These are phyloP conservation scores for Hericium rajendrae DNA, from an alignment of 768 basidiomycete species.

Conservation along the genomic window DNA sequence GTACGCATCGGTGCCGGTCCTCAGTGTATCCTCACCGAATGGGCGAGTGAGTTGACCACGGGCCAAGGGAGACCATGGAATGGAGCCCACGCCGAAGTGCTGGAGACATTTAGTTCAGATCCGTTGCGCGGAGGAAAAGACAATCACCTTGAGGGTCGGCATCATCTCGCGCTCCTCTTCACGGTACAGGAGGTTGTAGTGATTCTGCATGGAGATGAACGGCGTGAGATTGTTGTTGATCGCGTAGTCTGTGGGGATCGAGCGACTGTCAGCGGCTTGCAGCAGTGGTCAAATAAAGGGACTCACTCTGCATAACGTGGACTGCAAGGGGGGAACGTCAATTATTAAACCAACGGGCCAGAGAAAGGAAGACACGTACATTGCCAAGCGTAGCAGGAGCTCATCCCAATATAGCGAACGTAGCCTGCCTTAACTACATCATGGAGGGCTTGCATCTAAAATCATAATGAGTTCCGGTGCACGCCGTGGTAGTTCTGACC, in stretches of 20 bases:
- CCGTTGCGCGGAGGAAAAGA: not conserved
- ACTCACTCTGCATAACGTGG: slow-evolving; percentile 1
- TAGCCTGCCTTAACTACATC: slow-evolving; percentile 30
- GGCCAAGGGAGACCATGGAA: slow-evolving; percentile 1
- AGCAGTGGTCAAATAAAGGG: not conserved
- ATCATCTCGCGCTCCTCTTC: slow-evolving; percentile 29
- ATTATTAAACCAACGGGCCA: not conserved
- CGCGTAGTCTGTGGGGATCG: slow-evolving; percentile 21
- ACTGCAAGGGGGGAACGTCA: not conserved
- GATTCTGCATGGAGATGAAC: slow-evolving; percentile 34
- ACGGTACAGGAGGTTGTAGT: slow-evolving; percentile 26
- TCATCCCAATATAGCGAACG: slow-evolving; percentile 26
- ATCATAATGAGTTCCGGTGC: not conserved
- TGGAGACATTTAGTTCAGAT: not conserved
- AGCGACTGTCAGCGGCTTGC: not conserved
- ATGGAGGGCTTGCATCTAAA: slow-evolving; percentile 29
- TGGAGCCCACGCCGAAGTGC: slow-evolving; percentile 2
- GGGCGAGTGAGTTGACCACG: not conserved
- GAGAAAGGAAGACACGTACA: slow-evolving; percentile 6
- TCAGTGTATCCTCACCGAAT: not conserved
- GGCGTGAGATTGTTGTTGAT: slow-evolving; percentile 19
- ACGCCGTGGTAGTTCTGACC: not conserved
- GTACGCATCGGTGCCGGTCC: not conserved
- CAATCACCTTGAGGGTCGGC: slow-evolving; percentile 13
- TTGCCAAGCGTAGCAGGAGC: slow-evolving; percentile 19